A percentile compares a stretch with the other conserved stretches of the same genome.
phyloP scores from a whole-genome alignment of 192 early-diverging fungal species.

The Rhizophagus prolifer region DNA sequence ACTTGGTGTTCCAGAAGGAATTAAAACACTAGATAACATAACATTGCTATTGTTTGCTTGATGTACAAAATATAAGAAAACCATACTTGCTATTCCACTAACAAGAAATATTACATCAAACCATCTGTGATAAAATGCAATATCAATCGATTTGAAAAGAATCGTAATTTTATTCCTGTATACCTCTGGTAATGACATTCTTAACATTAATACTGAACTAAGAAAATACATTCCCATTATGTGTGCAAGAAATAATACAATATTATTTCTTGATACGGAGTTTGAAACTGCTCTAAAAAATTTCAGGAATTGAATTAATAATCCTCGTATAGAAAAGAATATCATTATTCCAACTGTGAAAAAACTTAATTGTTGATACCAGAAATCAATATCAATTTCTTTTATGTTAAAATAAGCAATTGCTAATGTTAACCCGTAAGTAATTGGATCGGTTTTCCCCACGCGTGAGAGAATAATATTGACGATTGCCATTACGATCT shows the following conservation, averaged over 20 bases:
- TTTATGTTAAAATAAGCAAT: constrained; percentile 62
- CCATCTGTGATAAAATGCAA: constrained; percentile 92
- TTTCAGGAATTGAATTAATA: constrained; percentile 81
- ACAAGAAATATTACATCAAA: constrained; percentile 91
- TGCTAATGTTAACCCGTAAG: constrained; percentile 70
- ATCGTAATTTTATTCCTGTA: constrained; percentile 71
- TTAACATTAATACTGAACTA: constrained; percentile 89
- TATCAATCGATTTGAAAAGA: constrained; percentile 78
- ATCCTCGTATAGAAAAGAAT: constrained; percentile 81
- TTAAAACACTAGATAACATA: background rate
- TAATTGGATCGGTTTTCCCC: constrained; percentile 81
- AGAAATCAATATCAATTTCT: constrained; percentile 72
- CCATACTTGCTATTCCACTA: constrained; percentile 68
- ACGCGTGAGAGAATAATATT: constrained; percentile 76
- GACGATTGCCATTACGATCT: constrained; percentile 76
- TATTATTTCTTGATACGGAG: constrained; percentile 70
- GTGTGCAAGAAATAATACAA: constrained; percentile 80
- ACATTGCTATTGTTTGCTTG: constrained; percentile 50
- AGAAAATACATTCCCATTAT: constrained; percentile 94
- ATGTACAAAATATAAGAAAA: constrained; percentile 72
- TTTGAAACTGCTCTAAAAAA: constrained; percentile 69
- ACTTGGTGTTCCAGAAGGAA: background rate
- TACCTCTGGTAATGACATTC: constrained; percentile 45
- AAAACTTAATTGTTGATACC: constrained; percentile 92
- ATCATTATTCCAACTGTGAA: constrained; percentile 90